phyloP scores from a whole-genome alignment of 805 yeast genomes.

The Candida schatavii region DNA sequence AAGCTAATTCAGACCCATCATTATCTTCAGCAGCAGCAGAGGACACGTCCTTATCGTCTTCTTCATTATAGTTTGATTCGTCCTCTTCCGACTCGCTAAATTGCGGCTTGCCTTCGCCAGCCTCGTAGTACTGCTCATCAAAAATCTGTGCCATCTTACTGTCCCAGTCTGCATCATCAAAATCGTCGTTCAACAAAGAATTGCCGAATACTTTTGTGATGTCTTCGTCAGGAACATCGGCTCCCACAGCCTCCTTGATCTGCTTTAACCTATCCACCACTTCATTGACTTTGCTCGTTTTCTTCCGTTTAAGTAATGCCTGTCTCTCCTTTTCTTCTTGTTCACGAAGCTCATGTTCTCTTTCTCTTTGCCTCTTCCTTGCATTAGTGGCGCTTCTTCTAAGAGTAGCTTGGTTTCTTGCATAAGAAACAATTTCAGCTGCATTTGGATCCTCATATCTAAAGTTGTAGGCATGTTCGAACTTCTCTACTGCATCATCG shows the following conservation, averaged over 20 bases:
- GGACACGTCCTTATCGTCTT: neutral
- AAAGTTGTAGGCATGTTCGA: slow-evolving; percentile 91
- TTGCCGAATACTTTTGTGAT: slow-evolving; percentile 69
- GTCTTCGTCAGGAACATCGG: slow-evolving; percentile 55
- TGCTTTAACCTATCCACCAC: slow-evolving; percentile 68
- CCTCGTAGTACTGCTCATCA: slow-evolving; percentile 75
- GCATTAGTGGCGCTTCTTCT: slow-evolving; percentile 74
- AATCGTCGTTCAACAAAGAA: slow-evolving; percentile 79
- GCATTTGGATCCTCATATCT: slow-evolving; percentile 90
- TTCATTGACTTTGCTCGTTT: slow-evolving; percentile 71
- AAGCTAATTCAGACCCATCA: neutral
- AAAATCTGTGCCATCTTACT: slow-evolving; percentile 77
- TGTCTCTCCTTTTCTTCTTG: slow-evolving; percentile 55
- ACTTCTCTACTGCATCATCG: slow-evolving; percentile 87
- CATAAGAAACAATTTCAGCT: slow-evolving; percentile 89
- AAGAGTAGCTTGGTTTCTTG: slow-evolving; percentile 89
- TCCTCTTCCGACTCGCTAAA: slow-evolving; percentile 37
- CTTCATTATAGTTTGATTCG: slow-evolving; percentile 21
- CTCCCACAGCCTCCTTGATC: slow-evolving; percentile 68
- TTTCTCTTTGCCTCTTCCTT: slow-evolving; percentile 81
- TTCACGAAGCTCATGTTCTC: slow-evolving; percentile 52
- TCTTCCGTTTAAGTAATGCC: slow-evolving; percentile 64
- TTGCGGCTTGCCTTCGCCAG: slow-evolving; percentile 41
- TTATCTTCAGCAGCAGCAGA: slow-evolving; percentile 13
- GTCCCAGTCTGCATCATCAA: slow-evolving; percentile 91